Base-by-base conservation (phyloP, 192 early-diverging fungal genomes). In the Backusella australiensis region DNA sequence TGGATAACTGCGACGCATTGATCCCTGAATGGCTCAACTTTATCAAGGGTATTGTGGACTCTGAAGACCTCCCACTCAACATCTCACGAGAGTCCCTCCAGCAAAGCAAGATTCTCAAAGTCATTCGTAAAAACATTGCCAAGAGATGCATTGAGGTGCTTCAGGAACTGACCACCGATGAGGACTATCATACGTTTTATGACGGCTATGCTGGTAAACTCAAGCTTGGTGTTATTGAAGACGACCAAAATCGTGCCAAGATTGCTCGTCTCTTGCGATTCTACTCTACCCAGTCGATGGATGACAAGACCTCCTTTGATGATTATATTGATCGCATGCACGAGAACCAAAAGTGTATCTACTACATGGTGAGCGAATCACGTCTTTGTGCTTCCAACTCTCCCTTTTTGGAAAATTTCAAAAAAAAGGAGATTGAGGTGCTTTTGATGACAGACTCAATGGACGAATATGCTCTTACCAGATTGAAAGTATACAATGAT, bases 261-360 rank as follows among this genome's bases (percentile, higher is more conserved):
- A 92, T 99, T 78, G 90, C 97, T 82, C 96, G 99, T 72, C 90
- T 98, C 76, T 93, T 99, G 80, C 95, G 97, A 79, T 99, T 91
- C 93, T 85, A 94, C 96, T 97, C 96, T 78, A 98, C 97, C 90
- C 97, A 97, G 90, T 99, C 97, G 81, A 91, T 90, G 65, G 96
- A 99, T 81, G 96, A 99, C 86, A 86, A 93, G 87, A 97, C 95
- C 78, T 98, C 97, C 71, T 88, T 99, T 83, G 97, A 99, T 92
- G 98, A 99, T 91, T 99, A 99, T 84, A 90, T 99, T 77, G 97
- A 95, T 75, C 98, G 98, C 86, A 99, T 99, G 98, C 94, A 94
- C 84, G 96, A 98, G 91, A 97, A 96, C 92, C 98, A 99, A 88
- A 97, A 98, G 94, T 93, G 94, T 89, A 99, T 99, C 86, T 99